Base-by-base conservation (phyloP, 192 early-diverging fungal species). In the Coemansia sp. region DNA sequence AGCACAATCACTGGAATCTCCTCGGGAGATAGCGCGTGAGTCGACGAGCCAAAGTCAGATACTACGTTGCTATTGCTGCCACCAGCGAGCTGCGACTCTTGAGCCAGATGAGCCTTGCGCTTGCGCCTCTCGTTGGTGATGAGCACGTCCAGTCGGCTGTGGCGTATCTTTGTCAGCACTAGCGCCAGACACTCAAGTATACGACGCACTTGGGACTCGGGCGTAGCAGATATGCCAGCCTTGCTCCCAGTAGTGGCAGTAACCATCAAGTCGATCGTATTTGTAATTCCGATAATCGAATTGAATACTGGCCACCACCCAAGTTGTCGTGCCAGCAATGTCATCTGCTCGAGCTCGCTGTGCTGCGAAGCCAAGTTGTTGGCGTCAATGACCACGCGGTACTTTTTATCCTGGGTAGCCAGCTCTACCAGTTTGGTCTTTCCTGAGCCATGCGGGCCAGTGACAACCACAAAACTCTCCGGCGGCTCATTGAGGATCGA, bases 251-350 rank as follows among this genome's bases (percentile, higher is more conserved):
- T 95, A 0, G 92, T 91, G 6, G 94, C 94, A 8, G 91, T 89
- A 13, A 97, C 87, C 59, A 95, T 81, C 62, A 92, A 87, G 70
- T 97, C 94, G 48, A 95, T 85, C 29, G 94, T 74, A 46, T 89
- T 87, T 41, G 88, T 91, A 21, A 91, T 77, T 8, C 86, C 86
- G 35, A 87, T 86, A 64, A 92, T 83, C 72, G 88, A 92, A 64
- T 90, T 92, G 73, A 99, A 95, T 37, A 95, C 79, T 4, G 97
- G 97, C 75, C 94, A 92, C 84, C 94, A 97, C 6, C 93, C 92
- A 19, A 98, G 86, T 81, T 98, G 94, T 31, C 84, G 84, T 1
- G 95, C 93, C 66, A 99, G 77, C 11, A 74, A 74, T 19, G 87
- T 86, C 61, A 96, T 85, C 75, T 95, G 70, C 48, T 93, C 88